Evolutionary conservation across 1,139 yeast genomes (phyloP).

Genomic region (Geotrichum restrictum): DNA sequence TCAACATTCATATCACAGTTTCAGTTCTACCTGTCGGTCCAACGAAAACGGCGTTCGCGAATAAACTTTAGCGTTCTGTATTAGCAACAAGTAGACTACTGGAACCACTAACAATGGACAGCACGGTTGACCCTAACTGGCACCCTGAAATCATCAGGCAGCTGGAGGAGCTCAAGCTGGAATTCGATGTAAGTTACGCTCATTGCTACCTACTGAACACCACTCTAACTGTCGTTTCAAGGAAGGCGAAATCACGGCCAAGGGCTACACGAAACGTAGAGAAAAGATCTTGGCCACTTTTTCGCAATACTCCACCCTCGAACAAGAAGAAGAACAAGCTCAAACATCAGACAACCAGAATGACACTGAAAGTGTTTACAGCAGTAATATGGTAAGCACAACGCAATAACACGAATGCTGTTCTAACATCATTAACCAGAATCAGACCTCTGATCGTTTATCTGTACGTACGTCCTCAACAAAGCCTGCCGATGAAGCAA

Average conservation of each 20-base stretch:
- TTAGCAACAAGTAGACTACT: no score
- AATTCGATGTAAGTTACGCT: slow-evolving; percentile 37
- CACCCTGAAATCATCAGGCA: slow-evolving; percentile 39
- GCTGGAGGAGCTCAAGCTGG: slow-evolving; percentile 47
- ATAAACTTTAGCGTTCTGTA: background rate
- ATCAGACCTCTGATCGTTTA: slow-evolving; percentile 12
- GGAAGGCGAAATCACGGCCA: slow-evolving; percentile 65
- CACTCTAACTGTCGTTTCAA: slow-evolving; percentile 24
- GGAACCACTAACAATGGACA: slow-evolving; percentile 36
- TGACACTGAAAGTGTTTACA: slow-evolving; percentile 11
- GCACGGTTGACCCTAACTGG: slow-evolving; percentile 43
- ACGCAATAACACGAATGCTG: background rate
- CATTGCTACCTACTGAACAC: background rate
- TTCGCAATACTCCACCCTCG: slow-evolving; percentile 15
- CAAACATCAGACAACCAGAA: background rate
- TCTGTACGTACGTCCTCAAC: slow-evolving; percentile 17
- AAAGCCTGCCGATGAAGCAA: slow-evolving; percentile 15
- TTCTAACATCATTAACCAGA: background rate
- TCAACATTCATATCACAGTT: no score
- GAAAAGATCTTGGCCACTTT: slow-evolving; percentile 43
- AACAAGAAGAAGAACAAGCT: slow-evolving; percentile 1
- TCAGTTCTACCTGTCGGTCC: no score
- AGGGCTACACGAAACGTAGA: slow-evolving; percentile 60
- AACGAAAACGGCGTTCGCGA: no score
- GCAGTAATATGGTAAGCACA: slow-evolving; percentile 4